Base-by-base conservation (phyloP, 2,329 filamentous ascomycete genomes). In the Stemphylium vesicarium region DNA sequence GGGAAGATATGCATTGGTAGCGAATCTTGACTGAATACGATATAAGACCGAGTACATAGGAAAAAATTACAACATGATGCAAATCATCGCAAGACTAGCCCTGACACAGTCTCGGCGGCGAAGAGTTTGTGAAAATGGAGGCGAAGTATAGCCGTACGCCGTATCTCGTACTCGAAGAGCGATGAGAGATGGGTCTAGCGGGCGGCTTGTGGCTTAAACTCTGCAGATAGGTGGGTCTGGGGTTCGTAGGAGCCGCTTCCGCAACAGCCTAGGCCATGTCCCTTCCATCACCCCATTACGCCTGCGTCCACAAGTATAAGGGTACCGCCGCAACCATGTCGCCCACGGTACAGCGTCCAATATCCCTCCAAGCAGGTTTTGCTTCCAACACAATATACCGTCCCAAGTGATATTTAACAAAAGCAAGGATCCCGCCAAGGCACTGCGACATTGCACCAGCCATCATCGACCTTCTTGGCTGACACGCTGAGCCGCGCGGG, bases 391-490 rank as follows among this genome's bases (percentile, higher is more conserved):
- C 44, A 46, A 53, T 46, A 40, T 47, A 40, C 31, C 31, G 31
- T 33, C 31, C 29, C 38, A 36, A 43, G 35, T 53, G 37, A 54
- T 41, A 48, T 26, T n/a, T 5, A 16, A 40, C 29, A 43, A 53
- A 50, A 46, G 45, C 62, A 59, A 62, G 56, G 50, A 55, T 56
- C n/a, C 26, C 53, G 60, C 59, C 53, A 60, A 62, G 62, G 49
- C 37, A 59, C 41, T 33, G 47, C 39, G 51, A 10, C 39, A 57
- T 52, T 54, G 50, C 12, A 47, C 45, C 42, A 59, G 31, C 45
- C 35, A 57, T 56, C 31, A 51, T 60, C 47, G 22, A 51, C 45
- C 45, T 54, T 39, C 58, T 64, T 61, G 53, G 56, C 61, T 44
- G 38, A 50, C 42, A 46, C 50, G 50, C 45, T 49, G 43, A 47